A percentile compares a stretch with the other conserved stretches of the same genome.
phyloP scores from a whole-genome alignment of 2,329 filamentous ascomycete genomes.

The Laburnicola sp. region DNA sequence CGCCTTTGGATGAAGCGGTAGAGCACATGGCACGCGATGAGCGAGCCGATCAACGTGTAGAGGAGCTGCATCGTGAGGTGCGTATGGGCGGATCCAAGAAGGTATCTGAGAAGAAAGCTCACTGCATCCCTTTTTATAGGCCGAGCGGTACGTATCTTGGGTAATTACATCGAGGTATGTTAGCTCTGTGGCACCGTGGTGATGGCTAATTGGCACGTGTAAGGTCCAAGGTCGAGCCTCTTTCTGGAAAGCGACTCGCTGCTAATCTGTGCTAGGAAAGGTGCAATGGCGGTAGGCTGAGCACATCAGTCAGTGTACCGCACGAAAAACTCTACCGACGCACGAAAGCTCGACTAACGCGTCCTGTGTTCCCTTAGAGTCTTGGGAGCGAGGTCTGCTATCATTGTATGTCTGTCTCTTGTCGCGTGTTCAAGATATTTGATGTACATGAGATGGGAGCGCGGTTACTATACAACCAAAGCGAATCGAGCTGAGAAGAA shows the following conservation, averaged over 20 bases:
- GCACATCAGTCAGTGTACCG: too few species aligned
- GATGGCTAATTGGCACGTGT: not conserved
- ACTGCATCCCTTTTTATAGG: too few species aligned
- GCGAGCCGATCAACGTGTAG: not conserved
- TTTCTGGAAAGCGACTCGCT: not conserved
- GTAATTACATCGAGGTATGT: too few species aligned
- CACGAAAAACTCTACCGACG: too few species aligned
- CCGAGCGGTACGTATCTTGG: too few species aligned
- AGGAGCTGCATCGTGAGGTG: conserved; percentile 3
- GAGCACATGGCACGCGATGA: not conserved
- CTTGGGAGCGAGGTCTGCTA: too few species aligned
- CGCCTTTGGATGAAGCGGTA: conserved; percentile 7
- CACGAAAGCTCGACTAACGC: too few species aligned
- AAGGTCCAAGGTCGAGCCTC: not conserved
- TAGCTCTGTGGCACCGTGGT: too few species aligned
- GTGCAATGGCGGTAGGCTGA: not conserved
- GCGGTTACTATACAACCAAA: not conserved
- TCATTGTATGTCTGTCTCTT: too few species aligned
- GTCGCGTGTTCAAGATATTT: too few species aligned
- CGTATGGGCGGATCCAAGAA: not conserved
- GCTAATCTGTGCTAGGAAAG: not conserved
- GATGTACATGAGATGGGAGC: too few species aligned
- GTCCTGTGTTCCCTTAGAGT: too few species aligned
- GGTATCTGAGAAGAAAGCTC: not conserved
- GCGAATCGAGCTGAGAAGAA: not conserved